Base-by-base conservation (phyloP, 148 eudicot genomes). In the Vaccinium vitisidaea region DNA sequence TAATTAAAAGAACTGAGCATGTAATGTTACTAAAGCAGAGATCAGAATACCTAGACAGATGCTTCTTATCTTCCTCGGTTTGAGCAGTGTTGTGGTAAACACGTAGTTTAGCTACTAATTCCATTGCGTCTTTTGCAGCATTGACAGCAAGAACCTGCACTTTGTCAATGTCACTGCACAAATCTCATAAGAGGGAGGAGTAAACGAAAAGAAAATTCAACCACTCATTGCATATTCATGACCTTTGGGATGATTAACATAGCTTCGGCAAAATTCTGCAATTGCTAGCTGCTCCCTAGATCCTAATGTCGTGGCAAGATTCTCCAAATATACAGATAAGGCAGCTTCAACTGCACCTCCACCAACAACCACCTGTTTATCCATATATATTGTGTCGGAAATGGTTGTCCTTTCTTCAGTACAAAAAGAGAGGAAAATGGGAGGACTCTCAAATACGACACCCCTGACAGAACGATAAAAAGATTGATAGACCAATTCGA, bases 301-400 rank as follows among this genome's bases (percentile, higher is more conserved):
- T 78, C 99, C 99, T 67, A 96, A 85, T 77, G 98, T 96, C 19
- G 99, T 94, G 74, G 99, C 99, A 18, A 94, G 93, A 77, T 93
- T 88, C 88, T 96, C 98, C 90, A 96, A 87, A 86, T 92, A 96
- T 30, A 93, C 96, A 80, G 95, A 93, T 82, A 96, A 88, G 63
- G 99, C 94, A 48, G 99, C 95, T 88, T 96, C 99, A 70, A 94
- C 99, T 27, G 99, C 99, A 76, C 99, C 99, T 80, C 99, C 99
- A 82, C 97, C 98, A 19, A 97, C 97, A 82, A 94, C 98, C 59
- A 96, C 98, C 99, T 94, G 92, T 84, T 50, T 55, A 8, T 5
- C 30, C 2, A 50, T 23, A 78, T 25, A 75, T 25, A n/a, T 19
- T 9, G 54, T 48, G 54, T 48, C 21, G 0, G 54, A 9, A 48